Base-by-base conservation (phyloP, 1,284 basidiomycete genomes). In the Cryptococcus neoformans region DNA sequence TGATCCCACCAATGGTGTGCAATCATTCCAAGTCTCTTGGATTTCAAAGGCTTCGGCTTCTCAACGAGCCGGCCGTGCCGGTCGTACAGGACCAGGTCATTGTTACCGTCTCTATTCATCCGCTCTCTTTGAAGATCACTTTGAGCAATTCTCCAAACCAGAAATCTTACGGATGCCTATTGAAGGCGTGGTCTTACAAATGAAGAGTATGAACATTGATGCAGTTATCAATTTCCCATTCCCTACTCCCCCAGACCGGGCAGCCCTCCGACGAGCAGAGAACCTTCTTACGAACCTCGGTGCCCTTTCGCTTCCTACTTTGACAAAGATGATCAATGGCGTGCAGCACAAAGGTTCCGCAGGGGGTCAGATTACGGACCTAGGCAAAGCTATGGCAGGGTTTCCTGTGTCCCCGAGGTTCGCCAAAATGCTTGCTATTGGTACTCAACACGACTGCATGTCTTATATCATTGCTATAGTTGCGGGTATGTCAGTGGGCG, bases 161-260 rank as follows among this genome's bases (percentile, higher is more conserved):
- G 96, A 99, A 76, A 96, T 99, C 60, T 82, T 94, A 46, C 87
- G 95, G 35, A 94, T 92, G 80, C 95, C 96, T 0, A 95, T 99
- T 67, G 96, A 99, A 68, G 94, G 94, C 0, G 86, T 99, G 28
- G 92, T 99, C 10, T 81, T 99, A 39, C 92, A 97, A 77, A 99
- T 99, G 96, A 99, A 99, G 82, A 88, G 87, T 73, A 98, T 99
- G 94, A 92, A 97, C 72, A 94, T 99, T 59, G 94, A 98, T 69
- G 84, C 91, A 0, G 92, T 99, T 21, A 83, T 90, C 67, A 97
- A 98, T 77, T 99, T 99, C 75, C 96, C 96, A 9, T 99, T 99
- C 79, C 96, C 96, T 0, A 98, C 96, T 0, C 88, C 95, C 8
- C 96, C 96, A 0, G 90, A 98, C 72, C 84, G 88, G n/a, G 68